Evolutionary conservation across 176 grass and related monocot species (phyloP), one percentile per base, ranked within the genome.

Genomic region (Cymbopogon citratus): DNA sequence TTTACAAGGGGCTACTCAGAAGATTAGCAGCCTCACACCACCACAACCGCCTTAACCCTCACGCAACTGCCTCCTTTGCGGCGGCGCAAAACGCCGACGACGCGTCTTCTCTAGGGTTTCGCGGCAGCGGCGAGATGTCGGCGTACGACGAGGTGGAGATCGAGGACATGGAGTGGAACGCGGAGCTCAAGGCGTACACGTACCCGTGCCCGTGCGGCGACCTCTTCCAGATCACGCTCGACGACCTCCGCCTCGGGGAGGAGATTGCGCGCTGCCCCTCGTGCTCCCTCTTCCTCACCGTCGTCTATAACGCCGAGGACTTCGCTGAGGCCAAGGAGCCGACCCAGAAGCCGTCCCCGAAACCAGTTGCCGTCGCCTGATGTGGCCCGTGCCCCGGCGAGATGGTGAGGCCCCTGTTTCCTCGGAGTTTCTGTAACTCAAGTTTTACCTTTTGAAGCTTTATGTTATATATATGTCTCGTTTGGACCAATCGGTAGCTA

Each of bases 131-230:
- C 45, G 79, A 74, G 85, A 81, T 83, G 86, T 91, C 91, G 95
- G 89, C 95, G 84, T 98, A 98, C 92, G 95, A 98, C 82, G 95
- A 98, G 36, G 95, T 98, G 79, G 95, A 98, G 87, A 95, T 98
- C 88, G 95, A 98, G 90, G 95, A 98, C 79, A 95, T 98, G 95
- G 95, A 98, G 78, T 98, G 95, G 95, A 89, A 27, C 81, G 87
- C 82, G 45, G 92, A 98, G 69, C 86, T 95, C 9, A 78, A 71
- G 71, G 88, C 90, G 33, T 98, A 92, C 86, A 95, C 95, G 74
- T 98, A 98, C 92, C 95, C 90, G 25, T 95, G 95, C 82, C 95
- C 95, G 44, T 98, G 95, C 82, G 95, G 95, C 36, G 95, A 98
- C 72, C 86, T 98, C 64, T 98, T 98, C 82, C 92, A 94, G 81